Base-by-base conservation (phyloP, 2,329 filamentous ascomycete genomes). In the Ophiostoma sp. region DNA sequence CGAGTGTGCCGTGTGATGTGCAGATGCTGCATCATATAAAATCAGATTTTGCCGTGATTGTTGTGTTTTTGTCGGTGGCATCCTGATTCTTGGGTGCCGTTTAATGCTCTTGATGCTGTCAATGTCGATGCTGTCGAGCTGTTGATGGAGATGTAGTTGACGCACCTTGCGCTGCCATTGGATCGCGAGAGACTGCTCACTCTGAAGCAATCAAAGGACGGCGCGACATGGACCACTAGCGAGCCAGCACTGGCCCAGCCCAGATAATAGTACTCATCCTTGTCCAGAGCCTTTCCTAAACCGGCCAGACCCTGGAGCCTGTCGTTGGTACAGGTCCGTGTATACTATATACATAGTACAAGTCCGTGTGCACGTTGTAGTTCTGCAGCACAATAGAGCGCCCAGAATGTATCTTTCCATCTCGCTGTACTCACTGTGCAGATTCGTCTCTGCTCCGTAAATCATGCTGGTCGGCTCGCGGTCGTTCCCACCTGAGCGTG, bases 381-480 rank as follows among this genome's bases (percentile, higher is more conserved):
- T 62, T 31, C 57, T 62, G 57, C 35, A 62, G 57, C 57, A 62
- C 57, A 35, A 33, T 17, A n/a, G 8, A 33, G 11, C 13, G 54
- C 27, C 8, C 17, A 62, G 52, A 33, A 31, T 62, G 27, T 48
- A 48, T 48, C 44, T 48, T 48, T 48, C 17, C 44, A 8, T 48
- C 44, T 62, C 13, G 39, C 39, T 41, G 39, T 41, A 11, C 13
- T 41, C 39, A 41, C 27, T 31, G 27, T 31, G 3, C 27, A 31
- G 27, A 31, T 31, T 31, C 27, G 27, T 15, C 52, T 57, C 13
- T 60, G 57, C 57, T 62, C 57, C 57, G 57, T 60, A 62, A 57
- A 17, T 33, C 13, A 62, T 33, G 57, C 57, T 62, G 27, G 27
- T 62, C 57, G 57, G 57, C 57, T 62, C 57, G 57, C 57, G 57